A percentile compares a stretch with the other conserved stretches of the same genome.
Conservation (phyloP, 2,329 filamentous ascomycete genomes). For the Diaporthe australafricana region DNA sequence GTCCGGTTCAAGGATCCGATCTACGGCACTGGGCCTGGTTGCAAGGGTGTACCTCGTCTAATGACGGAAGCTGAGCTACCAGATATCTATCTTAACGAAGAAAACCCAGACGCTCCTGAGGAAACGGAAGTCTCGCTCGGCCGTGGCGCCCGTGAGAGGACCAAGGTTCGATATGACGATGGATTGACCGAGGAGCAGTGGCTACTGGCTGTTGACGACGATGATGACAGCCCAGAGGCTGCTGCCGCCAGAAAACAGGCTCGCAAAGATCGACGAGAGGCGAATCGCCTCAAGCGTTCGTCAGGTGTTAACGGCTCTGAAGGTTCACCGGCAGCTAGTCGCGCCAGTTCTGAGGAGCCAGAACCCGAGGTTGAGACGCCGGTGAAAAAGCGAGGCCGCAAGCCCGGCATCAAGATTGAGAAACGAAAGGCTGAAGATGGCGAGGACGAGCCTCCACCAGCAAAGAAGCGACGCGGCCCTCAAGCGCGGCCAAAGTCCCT, state of each 20-base stretch:
- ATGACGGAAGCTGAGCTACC: slow-evolving; percentile 90
- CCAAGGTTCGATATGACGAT: slow-evolving; percentile 94
- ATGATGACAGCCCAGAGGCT: slow-evolving; percentile 93
- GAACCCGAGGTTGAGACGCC: slow-evolving; percentile 61
- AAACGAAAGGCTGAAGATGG: slow-evolving; percentile 90
- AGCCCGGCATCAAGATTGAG: slow-evolving; percentile 77
- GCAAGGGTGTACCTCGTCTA: slow-evolving; percentile 79
- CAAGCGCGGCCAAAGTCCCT: slow-evolving; percentile 76
- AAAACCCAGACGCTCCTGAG: slow-evolving; percentile 81
- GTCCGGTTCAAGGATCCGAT: slow-evolving; percentile 73
- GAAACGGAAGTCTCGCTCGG: slow-evolving; percentile 80
- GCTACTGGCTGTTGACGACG: slow-evolving; percentile 97
- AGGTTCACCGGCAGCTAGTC: slow-evolving; percentile 82
- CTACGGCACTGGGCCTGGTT: slow-evolving; percentile 77
- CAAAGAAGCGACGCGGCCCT: slow-evolving; percentile 80
- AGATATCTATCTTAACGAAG: slow-evolving; percentile 92
- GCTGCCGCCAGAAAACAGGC: slow-evolving; percentile 92
- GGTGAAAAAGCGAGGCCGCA: slow-evolving; percentile 86
- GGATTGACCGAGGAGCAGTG: slow-evolving; percentile 98
- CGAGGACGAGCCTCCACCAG: slow-evolving; percentile 78
- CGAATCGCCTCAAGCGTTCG: slow-evolving; percentile 76
- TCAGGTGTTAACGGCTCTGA: slow-evolving; percentile 53
- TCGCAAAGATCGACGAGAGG: slow-evolving; percentile 81
- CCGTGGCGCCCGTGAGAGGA: slow-evolving; percentile 94
- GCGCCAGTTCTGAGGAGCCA: slow-evolving; percentile 83